Conservation (phyloP, 495 filamentous ascomycete genomes). For the Neurospora sp. region DNA sequence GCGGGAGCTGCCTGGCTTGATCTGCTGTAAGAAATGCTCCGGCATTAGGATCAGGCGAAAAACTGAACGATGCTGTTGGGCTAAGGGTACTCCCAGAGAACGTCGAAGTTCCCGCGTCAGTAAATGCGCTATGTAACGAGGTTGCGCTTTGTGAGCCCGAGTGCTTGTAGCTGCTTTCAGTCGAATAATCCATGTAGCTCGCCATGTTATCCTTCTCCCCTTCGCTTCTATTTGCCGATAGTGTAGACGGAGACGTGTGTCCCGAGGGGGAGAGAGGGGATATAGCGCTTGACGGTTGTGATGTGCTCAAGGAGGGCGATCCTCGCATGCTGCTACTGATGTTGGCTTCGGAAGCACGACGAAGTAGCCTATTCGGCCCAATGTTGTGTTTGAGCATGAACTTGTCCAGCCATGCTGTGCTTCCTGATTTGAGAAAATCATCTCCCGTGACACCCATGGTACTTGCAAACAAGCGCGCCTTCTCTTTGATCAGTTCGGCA, state of each 20-base stretch:
- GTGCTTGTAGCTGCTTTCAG: slow-evolving; percentile 43
- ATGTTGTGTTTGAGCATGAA: slow-evolving; percentile 92
- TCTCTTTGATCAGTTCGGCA: slow-evolving; percentile 80
- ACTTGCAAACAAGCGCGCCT: slow-evolving; percentile 75
- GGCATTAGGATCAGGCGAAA: slow-evolving; percentile 62
- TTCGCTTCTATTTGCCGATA: slow-evolving; percentile 58
- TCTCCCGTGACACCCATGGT: slow-evolving; percentile 61
- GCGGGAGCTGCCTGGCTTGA: slow-evolving; percentile 49
- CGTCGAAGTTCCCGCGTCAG: slow-evolving; percentile 51
- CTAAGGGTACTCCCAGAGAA: slow-evolving; percentile 70
- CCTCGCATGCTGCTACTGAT: slow-evolving; percentile 48
- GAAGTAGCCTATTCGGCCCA: slow-evolving; percentile 47
- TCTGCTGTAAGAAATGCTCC: slow-evolving; percentile 61
- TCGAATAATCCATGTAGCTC: slow-evolving; percentile 39
- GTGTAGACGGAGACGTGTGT: slow-evolving; percentile 52
- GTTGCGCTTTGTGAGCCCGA: slow-evolving; percentile 45
- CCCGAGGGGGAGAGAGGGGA: slow-evolving; percentile 64
- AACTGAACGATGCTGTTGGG: slow-evolving; percentile 74
- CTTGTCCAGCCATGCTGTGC: slow-evolving; percentile 79
- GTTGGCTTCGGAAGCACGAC: slow-evolving; percentile 62
- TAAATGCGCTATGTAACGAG: slow-evolving; percentile 47
- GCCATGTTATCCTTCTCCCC: slow-evolving; percentile 43
- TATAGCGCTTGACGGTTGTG: slow-evolving; percentile 59
- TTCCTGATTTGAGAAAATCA: slow-evolving; percentile 65
- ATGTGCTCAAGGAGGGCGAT: slow-evolving; percentile 42